Base-by-base conservation (phyloP, 768 basidiomycete species). In the Naganishia randhawae region DNA sequence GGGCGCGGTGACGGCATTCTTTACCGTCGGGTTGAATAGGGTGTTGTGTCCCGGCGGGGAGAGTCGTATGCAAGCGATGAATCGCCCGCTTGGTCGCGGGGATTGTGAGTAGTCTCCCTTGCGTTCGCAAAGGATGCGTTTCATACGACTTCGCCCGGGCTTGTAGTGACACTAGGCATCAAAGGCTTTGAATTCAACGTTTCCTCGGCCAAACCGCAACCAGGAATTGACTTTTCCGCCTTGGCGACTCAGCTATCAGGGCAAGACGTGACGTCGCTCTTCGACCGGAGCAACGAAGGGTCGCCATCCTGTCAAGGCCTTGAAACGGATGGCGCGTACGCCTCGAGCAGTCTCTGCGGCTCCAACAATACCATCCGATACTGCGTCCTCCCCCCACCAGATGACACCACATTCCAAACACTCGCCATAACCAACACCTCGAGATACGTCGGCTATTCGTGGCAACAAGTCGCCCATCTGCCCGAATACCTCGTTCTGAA, bases 11-110 rank as follows among this genome's bases (percentile, higher is more conserved):
- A 85, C 97, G 63, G 95, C 91, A 11, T 99, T 99, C 81, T 84
- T 88, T 65, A 99, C 96, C 42, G 91, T 99, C 72, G 95, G 95
- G 39, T 86, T 95, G 52, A 91, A 96, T 81, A 87, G 87, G 73
- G 91, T 92, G 51, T 85, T 99, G 33, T 99, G 96, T 81, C 92
- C 94, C 0, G 71, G 81, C 81, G 72, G 82, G 81, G 63, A 78
- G 35, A 50, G 37, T 37, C 45, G 50, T 27, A 50, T 32, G 14
- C 29, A 48, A 17, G 54, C 50, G 25, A 51, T 33, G 76, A 75
- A 76, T 35, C 71, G 74, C 69, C 22, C 7, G 51, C 1, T 54
- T 19, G 68, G 63, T 2, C 27, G 41, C 13, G 51, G 41, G 5
- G 41, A 39, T 33, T 29, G 68, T 57, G 31, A 53, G 51, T 31